A percentile compares a stretch with the other conserved stretches of the same genome.
Evolutionary conservation across 2,329 filamentous ascomycete genomes (phyloP).

Genomic region (Exophiala mesophila): DNA sequence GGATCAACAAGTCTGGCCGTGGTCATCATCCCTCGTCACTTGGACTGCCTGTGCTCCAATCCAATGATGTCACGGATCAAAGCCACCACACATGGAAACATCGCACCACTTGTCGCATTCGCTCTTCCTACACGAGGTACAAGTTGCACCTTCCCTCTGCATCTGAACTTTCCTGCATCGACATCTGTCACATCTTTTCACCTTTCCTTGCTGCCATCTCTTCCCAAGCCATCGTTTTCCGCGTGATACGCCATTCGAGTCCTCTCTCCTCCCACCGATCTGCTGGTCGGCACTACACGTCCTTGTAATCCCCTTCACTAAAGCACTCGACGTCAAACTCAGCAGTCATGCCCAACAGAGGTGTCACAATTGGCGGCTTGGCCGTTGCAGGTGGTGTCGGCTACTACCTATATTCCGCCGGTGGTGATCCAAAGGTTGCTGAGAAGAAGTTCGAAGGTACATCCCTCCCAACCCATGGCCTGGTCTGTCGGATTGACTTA

Average conservation of each 20-base stretch:
- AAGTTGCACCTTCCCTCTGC: no score
- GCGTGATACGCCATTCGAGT: no score
- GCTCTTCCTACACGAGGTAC: no score
- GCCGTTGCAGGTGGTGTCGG: slow-evolving; percentile 64
- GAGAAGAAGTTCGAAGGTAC: slow-evolving; percentile 80
- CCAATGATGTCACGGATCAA: neutral
- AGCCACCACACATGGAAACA: neutral
- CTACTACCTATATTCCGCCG: slow-evolving; percentile 88
- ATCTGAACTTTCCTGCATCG: no score
- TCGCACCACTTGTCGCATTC: no score
- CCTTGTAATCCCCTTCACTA: slow-evolving; percentile 15
- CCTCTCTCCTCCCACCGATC: neutral
- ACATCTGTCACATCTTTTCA: no score
- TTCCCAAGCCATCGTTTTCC: no score
- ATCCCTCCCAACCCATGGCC: slow-evolving; percentile 27
- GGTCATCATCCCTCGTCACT: no score
- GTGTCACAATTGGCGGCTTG: slow-evolving; percentile 50
- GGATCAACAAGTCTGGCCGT: no score
- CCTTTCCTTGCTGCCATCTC: no score
- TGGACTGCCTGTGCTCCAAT: no score
- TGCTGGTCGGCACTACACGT: neutral
- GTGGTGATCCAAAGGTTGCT: slow-evolving; percentile 75
- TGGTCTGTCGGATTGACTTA: slow-evolving; percentile 12
- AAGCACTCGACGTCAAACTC: slow-evolving; percentile 17
- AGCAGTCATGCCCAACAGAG: slow-evolving; percentile 26